Evolutionary conservation across 495 filamentous ascomycete species (phyloP).

Genomic region (Aspergillus homomorphus): DNA sequence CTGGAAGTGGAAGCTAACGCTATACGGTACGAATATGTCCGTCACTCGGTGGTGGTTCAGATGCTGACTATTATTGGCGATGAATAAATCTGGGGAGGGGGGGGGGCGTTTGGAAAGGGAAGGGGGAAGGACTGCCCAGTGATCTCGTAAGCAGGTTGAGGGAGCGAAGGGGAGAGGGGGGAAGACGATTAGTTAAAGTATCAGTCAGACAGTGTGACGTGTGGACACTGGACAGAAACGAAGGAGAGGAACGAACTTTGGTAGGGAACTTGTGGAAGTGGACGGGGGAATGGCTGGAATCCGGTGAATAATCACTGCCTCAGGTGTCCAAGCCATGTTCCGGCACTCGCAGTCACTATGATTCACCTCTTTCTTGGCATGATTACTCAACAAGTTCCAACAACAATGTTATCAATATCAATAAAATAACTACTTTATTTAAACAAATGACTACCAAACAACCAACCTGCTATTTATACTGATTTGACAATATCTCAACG

Average conservation of each 20-base stretch:
- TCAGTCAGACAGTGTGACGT: slow-evolving; percentile 22
- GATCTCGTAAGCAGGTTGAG: slow-evolving; percentile 36
- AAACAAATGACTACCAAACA: too few relatives aligned
- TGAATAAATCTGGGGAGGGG: slow-evolving; percentile 3
- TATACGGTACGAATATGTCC: not conserved
- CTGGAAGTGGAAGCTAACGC: slow-evolving; percentile 14
- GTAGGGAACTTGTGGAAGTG: not conserved
- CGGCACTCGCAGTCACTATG: not conserved
- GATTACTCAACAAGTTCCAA: not conserved
- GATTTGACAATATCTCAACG: not conserved
- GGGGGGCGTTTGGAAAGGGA: not conserved
- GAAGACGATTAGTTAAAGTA: slow-evolving; percentile 20
- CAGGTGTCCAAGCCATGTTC: not conserved
- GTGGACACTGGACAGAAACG: not conserved
- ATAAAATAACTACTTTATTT: too few relatives aligned
- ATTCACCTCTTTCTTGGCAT: not conserved
- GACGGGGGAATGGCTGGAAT: not conserved
- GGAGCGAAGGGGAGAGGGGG: slow-evolving; percentile 4
- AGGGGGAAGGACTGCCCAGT: slow-evolving; percentile 8
- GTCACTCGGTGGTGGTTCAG: not conserved
- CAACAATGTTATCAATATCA: not conserved
- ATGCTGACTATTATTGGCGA: slow-evolving; percentile 18
- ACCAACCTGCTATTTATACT: too few relatives aligned
- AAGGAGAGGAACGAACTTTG: not conserved
- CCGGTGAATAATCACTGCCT: not conserved